Evolutionary conservation across 2,329 filamentous ascomycete species (phyloP).

Genomic region (Phialophora expanda): DNA sequence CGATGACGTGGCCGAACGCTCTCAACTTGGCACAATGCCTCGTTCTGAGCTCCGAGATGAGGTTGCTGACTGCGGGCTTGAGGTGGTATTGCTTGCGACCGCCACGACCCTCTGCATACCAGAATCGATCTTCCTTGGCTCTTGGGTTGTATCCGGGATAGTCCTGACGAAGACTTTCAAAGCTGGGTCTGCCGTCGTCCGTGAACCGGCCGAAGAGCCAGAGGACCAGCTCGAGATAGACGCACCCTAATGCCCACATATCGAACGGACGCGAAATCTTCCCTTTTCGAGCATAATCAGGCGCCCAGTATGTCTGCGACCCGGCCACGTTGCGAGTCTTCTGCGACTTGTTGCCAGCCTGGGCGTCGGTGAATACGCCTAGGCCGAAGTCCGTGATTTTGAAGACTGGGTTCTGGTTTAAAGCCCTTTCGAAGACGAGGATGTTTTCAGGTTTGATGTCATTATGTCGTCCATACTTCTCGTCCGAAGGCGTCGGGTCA

Average conservation of each 20-base stretch:
- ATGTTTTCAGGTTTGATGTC: background rate
- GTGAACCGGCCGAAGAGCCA: background rate
- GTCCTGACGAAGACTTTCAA: too few relatives aligned
- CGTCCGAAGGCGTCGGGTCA: background rate
- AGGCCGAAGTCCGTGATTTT: background rate
- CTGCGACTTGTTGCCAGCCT: background rate
- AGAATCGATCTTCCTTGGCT: too few relatives aligned
- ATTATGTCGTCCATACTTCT: background rate
- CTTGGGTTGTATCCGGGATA: too few relatives aligned
- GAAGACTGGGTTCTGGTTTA: background rate
- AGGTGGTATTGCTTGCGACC: too few relatives aligned
- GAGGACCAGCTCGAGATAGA: background rate
- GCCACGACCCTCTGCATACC: too few relatives aligned
- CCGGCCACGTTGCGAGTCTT: background rate
- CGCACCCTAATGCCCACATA: slow-evolving; percentile 1
- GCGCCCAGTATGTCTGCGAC: background rate
- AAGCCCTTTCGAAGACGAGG: background rate
- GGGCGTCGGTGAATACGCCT: background rate
- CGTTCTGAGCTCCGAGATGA: too few relatives aligned
- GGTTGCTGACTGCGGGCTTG: too few relatives aligned
- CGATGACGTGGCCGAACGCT: too few relatives aligned
- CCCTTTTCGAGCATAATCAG: background rate
- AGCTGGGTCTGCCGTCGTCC: too few relatives aligned
- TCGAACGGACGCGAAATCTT: background rate
- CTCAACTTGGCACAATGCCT: too few relatives aligned